phyloP scores from a whole-genome alignment of 371 early-diverging fungal species.

The Nematocida parisii region DNA sequence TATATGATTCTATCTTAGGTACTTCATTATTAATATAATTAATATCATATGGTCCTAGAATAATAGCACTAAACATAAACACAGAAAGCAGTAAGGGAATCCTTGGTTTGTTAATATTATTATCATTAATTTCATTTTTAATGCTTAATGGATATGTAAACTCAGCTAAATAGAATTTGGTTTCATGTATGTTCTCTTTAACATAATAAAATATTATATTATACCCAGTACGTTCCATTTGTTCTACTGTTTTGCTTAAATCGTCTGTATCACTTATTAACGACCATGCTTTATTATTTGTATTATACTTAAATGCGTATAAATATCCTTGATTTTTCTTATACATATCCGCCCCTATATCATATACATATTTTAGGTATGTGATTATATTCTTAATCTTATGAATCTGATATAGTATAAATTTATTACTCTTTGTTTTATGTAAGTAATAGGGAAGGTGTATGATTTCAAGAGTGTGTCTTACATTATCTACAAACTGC shows the following conservation, averaged over 20 bases:
- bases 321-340: not conserved
- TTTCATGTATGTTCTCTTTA: not conserved
- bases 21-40: too few relatives aligned
- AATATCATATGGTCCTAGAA: too few relatives aligned
- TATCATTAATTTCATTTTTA: too few relatives aligned
- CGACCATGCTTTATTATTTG: not conserved
- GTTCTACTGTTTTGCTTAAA: not conserved
- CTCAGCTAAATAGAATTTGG: not conserved
- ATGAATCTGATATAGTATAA: not conserved
- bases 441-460: not conserved
- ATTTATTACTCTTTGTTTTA: not conserved
- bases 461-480: not conserved
- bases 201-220: not conserved
- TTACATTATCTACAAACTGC: not conserved
- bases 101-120: not conserved
- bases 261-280: not conserved
- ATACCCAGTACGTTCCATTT: not conserved
- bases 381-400: not conserved
- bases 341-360: not conserved
- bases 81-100: not conserved
- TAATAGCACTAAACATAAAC: not conserved
- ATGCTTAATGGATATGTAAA: not conserved
- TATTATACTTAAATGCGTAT: not conserved
- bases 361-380: not conserved
- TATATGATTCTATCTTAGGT: too few relatives aligned